Base-by-base conservation (phyloP, 2,329 filamentous ascomycete species). In the Aspergillus neoniger region DNA sequence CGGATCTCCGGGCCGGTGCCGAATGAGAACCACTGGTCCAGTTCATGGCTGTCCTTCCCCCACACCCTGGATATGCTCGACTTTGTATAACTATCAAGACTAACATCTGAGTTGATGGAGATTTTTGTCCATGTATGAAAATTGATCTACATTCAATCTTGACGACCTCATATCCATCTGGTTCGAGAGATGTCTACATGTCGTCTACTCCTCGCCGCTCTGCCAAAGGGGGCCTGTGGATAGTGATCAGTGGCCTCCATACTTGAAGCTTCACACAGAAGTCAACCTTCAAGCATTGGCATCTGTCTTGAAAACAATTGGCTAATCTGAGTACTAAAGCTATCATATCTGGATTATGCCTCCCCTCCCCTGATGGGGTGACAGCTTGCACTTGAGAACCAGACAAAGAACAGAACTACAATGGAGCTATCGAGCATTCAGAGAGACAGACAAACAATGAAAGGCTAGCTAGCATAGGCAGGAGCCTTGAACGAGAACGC, bases 1-100 rank as follows among this genome's bases (percentile, higher is more conserved):
- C 39, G 17, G 25, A 47, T 55, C 25, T 47, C 53, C 53, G 53
- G 52, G 53, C 53, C 53, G 53, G 39, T 47, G 25, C 53, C 53
- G 53, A 47, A 43, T 23, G 50, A 21, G 51, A 36, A 25, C 32
- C 36, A 7, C 51, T 36, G 51, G 38, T 28, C 19, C 4, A 3
- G 19, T 14, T 36, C 14, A 17, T 23, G 8, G 12, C 12, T 49
- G 15, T 23, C n/a, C 47, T 28, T 23, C 15, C 28, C 4, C 25
- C 25, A 17, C 47, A 6, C 32, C 12, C 15, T 36, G 32, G 32
- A 36, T 36, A 15, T 15, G 32, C 10, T 36, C 32, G 12, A 36
- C 1, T 15, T 14, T 36, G 32, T 36, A 36, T 15, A 36, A 36
- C 12, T 36, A 30, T 14, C 32, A 36, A 12, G 12, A 36, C 12